Evolutionary conservation across 2,329 filamentous ascomycete genomes (phyloP).

Genomic region (Botrytis pseudocinerea): DNA sequence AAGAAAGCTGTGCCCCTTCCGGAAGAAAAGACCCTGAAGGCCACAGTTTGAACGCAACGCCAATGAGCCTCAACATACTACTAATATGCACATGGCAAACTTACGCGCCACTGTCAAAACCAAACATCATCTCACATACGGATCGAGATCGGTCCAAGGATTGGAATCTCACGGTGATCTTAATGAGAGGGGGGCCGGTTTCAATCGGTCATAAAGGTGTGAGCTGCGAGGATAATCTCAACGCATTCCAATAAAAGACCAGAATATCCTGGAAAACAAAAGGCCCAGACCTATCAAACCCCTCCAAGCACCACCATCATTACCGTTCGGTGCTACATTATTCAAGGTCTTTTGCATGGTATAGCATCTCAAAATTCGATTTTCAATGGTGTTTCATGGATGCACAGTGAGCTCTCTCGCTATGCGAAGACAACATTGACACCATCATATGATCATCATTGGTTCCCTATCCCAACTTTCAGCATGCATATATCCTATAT

Average conservation of each 20-base stretch:
- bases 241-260: not conserved
- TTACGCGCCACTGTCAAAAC: not conserved
- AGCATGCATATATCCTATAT: not conserved
- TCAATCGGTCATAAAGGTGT: not conserved
- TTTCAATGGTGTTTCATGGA: not conserved
- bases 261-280: not conserved
- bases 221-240: not conserved
- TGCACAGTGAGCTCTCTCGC: not conserved
- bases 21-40: not conserved
- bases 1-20: not conserved
- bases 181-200: not conserved
- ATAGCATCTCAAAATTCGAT: not conserved
- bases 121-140: not conserved
- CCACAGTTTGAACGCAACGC: not conserved
- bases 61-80: not conserved
- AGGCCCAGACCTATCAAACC: not conserved
- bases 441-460: conserved; percentile 2
- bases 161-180: not conserved
- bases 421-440: not conserved
- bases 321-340: not conserved
- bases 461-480: not conserved
- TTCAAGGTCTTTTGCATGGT: not conserved
- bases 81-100: not conserved
- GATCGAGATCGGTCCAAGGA: not conserved
- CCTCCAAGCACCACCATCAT: not conserved